A percentile compares a stretch with the other conserved stretches of the same genome.
These are phyloP conservation scores for Coniferiporia weirii DNA, from an alignment of 1,284 basidiomycete genomes.

Conservation along the genomic window DNA sequence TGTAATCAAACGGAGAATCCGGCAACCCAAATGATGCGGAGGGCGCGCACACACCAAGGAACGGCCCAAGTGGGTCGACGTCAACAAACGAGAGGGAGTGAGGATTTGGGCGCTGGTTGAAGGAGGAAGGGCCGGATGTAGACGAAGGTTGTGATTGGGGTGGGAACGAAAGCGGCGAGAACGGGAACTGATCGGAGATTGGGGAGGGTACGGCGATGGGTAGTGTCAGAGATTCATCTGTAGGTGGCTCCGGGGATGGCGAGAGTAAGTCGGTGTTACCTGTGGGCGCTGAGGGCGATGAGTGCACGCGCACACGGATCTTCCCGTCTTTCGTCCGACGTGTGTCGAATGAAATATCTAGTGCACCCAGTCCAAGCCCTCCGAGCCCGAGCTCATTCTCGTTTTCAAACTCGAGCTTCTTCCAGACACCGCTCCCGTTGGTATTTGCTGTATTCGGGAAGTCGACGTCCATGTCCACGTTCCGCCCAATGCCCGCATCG, in stretches of 20 bases:
- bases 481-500: slow-evolving; percentile 25
- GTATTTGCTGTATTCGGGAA: slow-evolving; percentile 4
- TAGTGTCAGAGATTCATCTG: neutral
- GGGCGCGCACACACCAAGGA: slow-evolving; percentile 10
- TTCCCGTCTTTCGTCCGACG: slow-evolving; percentile 58
- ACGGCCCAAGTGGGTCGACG: slow-evolving; percentile 15
- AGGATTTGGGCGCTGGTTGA: neutral
- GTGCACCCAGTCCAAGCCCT: slow-evolving; percentile 46
- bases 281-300: slow-evolving; percentile 29
- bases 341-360: slow-evolving; percentile 70
- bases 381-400: slow-evolving; percentile 26
- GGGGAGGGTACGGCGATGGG: neutral
- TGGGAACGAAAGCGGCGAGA: neutral
- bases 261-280: neutral
- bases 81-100: slow-evolving; percentile 11
- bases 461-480: slow-evolving; percentile 52
- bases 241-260: neutral
- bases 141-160: neutral
- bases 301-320: slow-evolving; percentile 67
- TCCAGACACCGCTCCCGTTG: slow-evolving; percentile 20
- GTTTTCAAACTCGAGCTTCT: slow-evolving; percentile 48
- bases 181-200: neutral
- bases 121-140: neutral
- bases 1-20: neutral
- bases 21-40: neutral